A percentile compares a stretch with the other conserved stretches of the same genome.
phyloP scores from a whole-genome alignment of 2,329 filamentous ascomycete species.

The Alternaria tenuissima region DNA sequence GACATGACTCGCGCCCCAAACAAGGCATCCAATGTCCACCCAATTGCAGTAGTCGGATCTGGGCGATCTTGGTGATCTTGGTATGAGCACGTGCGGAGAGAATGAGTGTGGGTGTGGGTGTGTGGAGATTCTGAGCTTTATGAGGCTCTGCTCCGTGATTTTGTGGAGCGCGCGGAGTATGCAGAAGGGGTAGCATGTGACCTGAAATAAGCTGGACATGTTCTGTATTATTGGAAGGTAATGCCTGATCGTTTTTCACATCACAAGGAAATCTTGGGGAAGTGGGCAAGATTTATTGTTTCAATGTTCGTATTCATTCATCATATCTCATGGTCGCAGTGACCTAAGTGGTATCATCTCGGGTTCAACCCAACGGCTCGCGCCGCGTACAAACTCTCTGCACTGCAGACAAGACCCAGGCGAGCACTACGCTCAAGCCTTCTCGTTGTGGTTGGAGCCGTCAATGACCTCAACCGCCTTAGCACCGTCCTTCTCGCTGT shows the following conservation, averaged over 20 bases:
- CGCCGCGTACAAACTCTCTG: neutral
- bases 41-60: neutral
- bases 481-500: slow-evolving; percentile 38
- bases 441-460: slow-evolving; percentile 12
- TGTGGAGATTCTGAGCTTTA: neutral
- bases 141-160: neutral
- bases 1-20: neutral
- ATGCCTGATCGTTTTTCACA: too few species aligned
- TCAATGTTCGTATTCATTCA: neutral
- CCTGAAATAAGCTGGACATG: neutral
- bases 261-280: neutral
- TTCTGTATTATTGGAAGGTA: neutral
- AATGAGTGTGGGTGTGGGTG: neutral
- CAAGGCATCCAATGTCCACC: neutral
- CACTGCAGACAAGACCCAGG: neutral
- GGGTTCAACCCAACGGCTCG: neutral
- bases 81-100: neutral
- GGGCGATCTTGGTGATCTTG: slow-evolving; percentile 2
- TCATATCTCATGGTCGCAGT: slow-evolving; percentile 1
- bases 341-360: neutral
- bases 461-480: slow-evolving; percentile 32
- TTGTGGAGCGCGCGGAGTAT: neutral
- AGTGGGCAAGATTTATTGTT: neutral
- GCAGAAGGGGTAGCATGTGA: neutral
- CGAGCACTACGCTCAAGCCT: slow-evolving; percentile 1